Base-by-base conservation (phyloP, 208 protist genomes). In the Acanthamoeba triangularis region DNA sequence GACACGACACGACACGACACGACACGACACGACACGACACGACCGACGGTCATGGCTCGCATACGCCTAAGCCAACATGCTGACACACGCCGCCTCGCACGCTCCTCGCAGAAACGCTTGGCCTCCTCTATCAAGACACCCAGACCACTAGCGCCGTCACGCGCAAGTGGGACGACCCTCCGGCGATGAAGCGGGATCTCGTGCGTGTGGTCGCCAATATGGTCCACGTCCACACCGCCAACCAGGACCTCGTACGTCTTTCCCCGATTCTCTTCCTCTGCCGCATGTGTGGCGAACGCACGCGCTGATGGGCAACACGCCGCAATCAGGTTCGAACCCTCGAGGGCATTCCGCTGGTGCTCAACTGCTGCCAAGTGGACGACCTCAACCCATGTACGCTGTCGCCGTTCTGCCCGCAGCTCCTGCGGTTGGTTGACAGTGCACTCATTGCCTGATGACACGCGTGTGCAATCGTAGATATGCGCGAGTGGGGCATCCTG, bases 401-500 rank as follows among this genome's bases (percentile, higher is more conserved):
- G n/a, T n/a, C n/a, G n/a, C n/a, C n/a, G n/a, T n/a, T n/a, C n/a
- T n/a, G n/a, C n/a, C n/a, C n/a, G n/a, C n/a, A n/a, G n/a, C n/a
- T n/a, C n/a, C n/a, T n/a, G n/a, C n/a, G n/a, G n/a, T n/a, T n/a
- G n/a, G n/a, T n/a, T n/a, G n/a, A n/a, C n/a, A n/a, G n/a, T n/a
- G n/a, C n/a, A n/a, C n/a, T n/a, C 23, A 85, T 20, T 56, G 35
- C 4, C 78, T 35, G 56, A 54, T 1, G 25, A 61, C 0, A 10
- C 8, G 5, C 1, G 11, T 16, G 25, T n/a, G n/a, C n/a, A n/a
- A n/a, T n/a, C 35, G 82, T 13, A 90, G 82, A 69, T n/a, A 90
- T 90, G 28, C 82, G 82, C 2, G 82, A 90, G 35, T 90, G 82
- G 82, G 82, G 54, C 47, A 90, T 90, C 61, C 56, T 90, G 18